phyloP scores from a whole-genome alignment of 176 grass and related monocot species.

The Hordeum vulgare region MorexV3_pseudomolecules_assembly NC_058521.1:561457264-561457763 shows the following conservation, averaged over 20 bases:
- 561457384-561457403: background rate
- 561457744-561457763: background rate
- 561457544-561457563: background rate
- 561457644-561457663: background rate
- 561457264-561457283: background rate
- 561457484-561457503: background rate
- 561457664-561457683: background rate
- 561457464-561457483: background rate
- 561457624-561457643: background rate
- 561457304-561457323: background rate
- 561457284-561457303: background rate
- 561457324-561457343: background rate
- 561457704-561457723: background rate
- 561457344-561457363: background rate
- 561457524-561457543: background rate
- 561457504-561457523: background rate
- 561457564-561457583: background rate
- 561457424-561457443: background rate
- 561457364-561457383: background rate
- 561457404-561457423: background rate
- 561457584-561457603: background rate
- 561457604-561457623: background rate
- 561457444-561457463: background rate
- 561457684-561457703: background rate
- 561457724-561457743: background rate